Evolutionary conservation across 352 stramenopile species (phyloP), one percentile per base, ranked within the genome.

Genomic region (Globisporangium alternatum): DNA sequence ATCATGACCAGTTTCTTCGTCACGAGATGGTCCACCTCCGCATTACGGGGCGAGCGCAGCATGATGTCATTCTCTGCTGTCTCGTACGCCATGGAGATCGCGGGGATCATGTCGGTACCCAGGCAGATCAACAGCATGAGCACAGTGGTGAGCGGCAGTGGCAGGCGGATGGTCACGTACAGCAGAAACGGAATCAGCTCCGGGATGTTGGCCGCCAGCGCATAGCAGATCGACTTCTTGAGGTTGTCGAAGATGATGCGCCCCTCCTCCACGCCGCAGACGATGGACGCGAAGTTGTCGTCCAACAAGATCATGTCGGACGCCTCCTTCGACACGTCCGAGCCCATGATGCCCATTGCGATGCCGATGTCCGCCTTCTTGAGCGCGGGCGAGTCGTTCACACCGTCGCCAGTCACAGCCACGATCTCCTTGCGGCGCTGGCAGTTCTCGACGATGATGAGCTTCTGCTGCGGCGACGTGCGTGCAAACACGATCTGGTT

Each of bases 321-420:
- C 21, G 93, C 92, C 67, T 97, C 84, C 66, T 97, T 98, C 39
- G 96, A 96, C 6, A 99, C 97, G 60, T 97, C 95, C 31, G 96
- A 98, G 63, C 97, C 97, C 77, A 95, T 97, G 64, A 98, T 98
- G 64, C 96, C 97, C 97, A 99, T 99, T 3, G 97, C 96, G 66
- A 99, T 96, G 76, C 97, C 97, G 78, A 99, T 98, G 68, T 99
- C 95, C 6, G 97, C 96, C 71, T 97, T 91, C 71, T 98, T 98
- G 7, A 99, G 72, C 7, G 97, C 97, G 33, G 97, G 97, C 12
- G 96, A 95, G 72, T 99, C 97, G 69, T 99, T 99, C 7, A 99
- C 97, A 74, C 97, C 97, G 75, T 99, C 97, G 21, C 97, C 97
- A 21, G 95, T 99, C 66, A 99, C 95, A 17, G 93, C 93, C 9